A percentile compares a stretch with the other conserved stretches of the same genome.
Conservation (phyloP, 2,329 filamentous ascomycete genomes). For the Verticillium isaacii region DNA sequence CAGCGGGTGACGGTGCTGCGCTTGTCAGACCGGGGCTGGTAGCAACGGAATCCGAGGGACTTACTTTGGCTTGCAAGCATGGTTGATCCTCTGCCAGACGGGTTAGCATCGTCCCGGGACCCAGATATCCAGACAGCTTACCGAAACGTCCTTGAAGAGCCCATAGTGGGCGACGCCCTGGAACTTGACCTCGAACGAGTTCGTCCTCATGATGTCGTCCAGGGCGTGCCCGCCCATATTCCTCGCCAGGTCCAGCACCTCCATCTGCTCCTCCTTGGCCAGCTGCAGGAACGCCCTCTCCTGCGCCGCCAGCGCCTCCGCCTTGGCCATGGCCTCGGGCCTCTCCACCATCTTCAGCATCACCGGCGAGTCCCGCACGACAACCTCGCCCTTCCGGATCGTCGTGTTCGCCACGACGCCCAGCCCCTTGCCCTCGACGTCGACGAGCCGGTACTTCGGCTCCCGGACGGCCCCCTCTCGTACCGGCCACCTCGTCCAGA, state of each 20-base stretch:
- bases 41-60: background rate
- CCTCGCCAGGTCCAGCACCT: slow-evolving; percentile 21
- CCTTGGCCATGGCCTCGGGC: slow-evolving; percentile 13
- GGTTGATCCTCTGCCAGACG: slow-evolving; percentile 25
- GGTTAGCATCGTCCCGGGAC: background rate
- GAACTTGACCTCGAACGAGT: slow-evolving; percentile 23
- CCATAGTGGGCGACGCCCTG: slow-evolving; percentile 18
- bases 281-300: slow-evolving; percentile 22
- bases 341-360: slow-evolving; percentile 19
- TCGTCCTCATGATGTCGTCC: slow-evolving; percentile 27
- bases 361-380: slow-evolving; percentile 23
- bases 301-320: slow-evolving; percentile 19
- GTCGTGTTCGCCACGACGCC: slow-evolving; percentile 24
- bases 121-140: slow-evolving; percentile 10
- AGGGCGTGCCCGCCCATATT: slow-evolving; percentile 23
- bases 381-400: slow-evolving; percentile 23
- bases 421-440: slow-evolving; percentile 22
- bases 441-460: slow-evolving; percentile 18
- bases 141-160: slow-evolving; percentile 27
- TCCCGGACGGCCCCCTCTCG: background rate
- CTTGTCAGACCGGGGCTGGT: background rate
- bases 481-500: background rate
- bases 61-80: slow-evolving; percentile 30
- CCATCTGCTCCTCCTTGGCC: slow-evolving; percentile 12
- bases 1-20: slow-evolving; percentile 26